A percentile compares a stretch with the other conserved stretches of the same genome.
These are phyloP conservation scores for Albugo candida DNA, from an alignment of 352 stramenopile species.

Conservation along the genomic window DNA sequence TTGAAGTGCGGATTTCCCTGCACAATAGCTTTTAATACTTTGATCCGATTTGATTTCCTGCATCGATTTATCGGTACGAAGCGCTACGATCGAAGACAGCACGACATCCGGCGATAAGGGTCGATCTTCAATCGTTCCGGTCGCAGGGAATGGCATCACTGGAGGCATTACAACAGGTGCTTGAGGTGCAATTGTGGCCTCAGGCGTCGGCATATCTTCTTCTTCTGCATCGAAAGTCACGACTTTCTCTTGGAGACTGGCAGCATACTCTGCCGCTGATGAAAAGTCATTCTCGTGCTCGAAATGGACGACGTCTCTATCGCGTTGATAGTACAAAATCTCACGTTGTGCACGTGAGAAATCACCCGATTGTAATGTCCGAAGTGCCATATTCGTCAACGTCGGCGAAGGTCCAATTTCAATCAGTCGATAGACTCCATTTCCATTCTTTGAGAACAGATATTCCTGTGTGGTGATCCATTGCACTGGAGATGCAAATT, in stretches of 20 bases:
- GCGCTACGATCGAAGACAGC: slow-evolving; percentile 51
- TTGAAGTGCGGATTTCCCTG: slow-evolving; percentile 70
- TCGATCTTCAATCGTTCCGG: slow-evolving; percentile 20
- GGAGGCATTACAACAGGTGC: slow-evolving; percentile 1
- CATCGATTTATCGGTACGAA: slow-evolving; percentile 57
- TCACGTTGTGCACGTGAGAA: slow-evolving; percentile 31
- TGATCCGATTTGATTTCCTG: slow-evolving; percentile 45
- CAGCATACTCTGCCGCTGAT: slow-evolving; percentile 44
- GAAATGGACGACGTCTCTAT: slow-evolving; percentile 64
- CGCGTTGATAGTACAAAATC: slow-evolving; percentile 71
- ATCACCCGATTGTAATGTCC: slow-evolving; percentile 45
- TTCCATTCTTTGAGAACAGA: slow-evolving; percentile 32
- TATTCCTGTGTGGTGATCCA: slow-evolving; percentile 78
- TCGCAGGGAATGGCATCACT: slow-evolving; percentile 4
- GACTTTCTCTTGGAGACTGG: background rate
- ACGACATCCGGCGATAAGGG: slow-evolving; percentile 43
- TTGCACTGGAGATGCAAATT: slow-evolving; percentile 77
- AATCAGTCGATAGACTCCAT: slow-evolving; percentile 42
- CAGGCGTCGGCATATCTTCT: slow-evolving; percentile 3
- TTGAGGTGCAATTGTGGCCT: slow-evolving; percentile 10
- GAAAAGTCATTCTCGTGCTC: slow-evolving; percentile 38
- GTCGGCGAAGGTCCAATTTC: slow-evolving; percentile 70
- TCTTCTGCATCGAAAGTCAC: slow-evolving; percentile 1
- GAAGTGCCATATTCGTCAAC: slow-evolving; percentile 68
- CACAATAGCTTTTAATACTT: slow-evolving; percentile 60